Conservation (phyloP, 1,139 yeast species). For the Arxiozyma slooffiae region DNA sequence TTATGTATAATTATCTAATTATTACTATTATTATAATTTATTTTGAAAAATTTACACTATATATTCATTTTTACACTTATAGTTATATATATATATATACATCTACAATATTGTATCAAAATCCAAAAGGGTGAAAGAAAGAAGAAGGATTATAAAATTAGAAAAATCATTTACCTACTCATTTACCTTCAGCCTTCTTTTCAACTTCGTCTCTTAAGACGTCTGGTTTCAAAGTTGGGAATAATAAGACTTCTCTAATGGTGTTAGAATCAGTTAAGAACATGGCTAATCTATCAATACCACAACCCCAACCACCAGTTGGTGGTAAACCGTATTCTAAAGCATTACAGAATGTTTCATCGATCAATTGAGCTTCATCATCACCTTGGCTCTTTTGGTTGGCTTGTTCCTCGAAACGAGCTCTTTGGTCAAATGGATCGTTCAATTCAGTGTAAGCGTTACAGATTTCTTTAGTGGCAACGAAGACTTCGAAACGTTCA, state of each 20-base stretch:
- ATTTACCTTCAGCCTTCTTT: conserved; percentile 13
- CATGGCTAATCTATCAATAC: conserved; percentile 97
- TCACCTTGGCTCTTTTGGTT: conserved; percentile 98
- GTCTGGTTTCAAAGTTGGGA: conserved; percentile 98
- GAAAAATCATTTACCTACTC: background rate
- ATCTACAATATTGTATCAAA: conserved; percentile 1
- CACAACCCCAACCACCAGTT: conserved; percentile 99
- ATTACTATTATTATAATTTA: background rate
- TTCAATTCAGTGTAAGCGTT: conserved; percentile 98
- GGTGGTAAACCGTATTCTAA: conserved; percentile 98
- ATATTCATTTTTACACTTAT: background rate
- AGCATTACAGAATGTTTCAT: conserved; percentile 95
- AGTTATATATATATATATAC: no score
- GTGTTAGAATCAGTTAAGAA: conserved; percentile 93
- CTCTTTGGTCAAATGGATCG: conserved; percentile 97
- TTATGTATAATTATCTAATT: no score
- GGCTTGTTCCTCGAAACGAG: conserved; percentile 97
- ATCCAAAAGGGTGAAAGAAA: background rate
- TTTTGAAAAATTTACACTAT: background rate
- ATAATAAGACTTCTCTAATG: conserved; percentile 91
- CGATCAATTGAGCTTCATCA: conserved; percentile 94
- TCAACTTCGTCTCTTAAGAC: conserved; percentile 31
- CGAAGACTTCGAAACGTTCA: conserved; percentile 97
- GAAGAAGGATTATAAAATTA: background rate
- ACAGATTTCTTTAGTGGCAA: conserved; percentile 96